Percentiles rank a stretch among this genome's conserved stretches.
Conservation (phyloP, 768 basidiomycete species). For the Pluteus cervinus region DNA sequence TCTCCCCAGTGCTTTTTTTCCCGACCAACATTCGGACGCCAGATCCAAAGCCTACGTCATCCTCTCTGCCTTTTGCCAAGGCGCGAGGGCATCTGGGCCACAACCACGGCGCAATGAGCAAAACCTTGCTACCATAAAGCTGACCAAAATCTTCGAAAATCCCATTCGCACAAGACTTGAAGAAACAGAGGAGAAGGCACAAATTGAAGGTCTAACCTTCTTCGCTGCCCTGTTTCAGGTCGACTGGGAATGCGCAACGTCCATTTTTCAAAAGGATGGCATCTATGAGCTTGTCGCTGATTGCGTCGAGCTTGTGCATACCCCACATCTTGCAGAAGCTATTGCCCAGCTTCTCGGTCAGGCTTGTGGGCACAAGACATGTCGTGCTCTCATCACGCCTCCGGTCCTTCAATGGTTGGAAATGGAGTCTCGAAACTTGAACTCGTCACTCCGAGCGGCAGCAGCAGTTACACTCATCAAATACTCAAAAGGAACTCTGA, state of each 20-base stretch:
- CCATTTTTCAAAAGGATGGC: conserved; percentile 60
- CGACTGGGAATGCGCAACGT: conserved; percentile 61
- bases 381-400: conserved; percentile 54
- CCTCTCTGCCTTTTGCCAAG: conserved; percentile 65
- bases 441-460: conserved; percentile 46
- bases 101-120: no score
- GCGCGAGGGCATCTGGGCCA: conserved; percentile 35
- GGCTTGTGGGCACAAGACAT: conserved; percentile 68
- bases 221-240: conserved; percentile 80
- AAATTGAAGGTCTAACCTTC: conserved; percentile 56
- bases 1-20: conserved; percentile 46
- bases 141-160: conserved; percentile 47
- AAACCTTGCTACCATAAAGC: conserved; percentile 43
- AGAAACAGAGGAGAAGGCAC: conserved; percentile 46
- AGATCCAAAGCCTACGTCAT: conserved; percentile 69
- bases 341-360: conserved; percentile 73
- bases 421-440: conserved; percentile 38
- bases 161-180: conserved; percentile 42
- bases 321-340: conserved; percentile 42
- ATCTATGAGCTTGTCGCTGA: conserved; percentile 63
- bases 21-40: conserved; percentile 32
- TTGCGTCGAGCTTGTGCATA: conserved; percentile 57
- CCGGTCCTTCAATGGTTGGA: conserved; percentile 66
- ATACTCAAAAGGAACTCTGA: conserved; percentile 50
- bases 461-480: conserved; percentile 78